phyloP scores from a whole-genome alignment of 768 basidiomycete species.

The Panellus pusillus region DNA sequence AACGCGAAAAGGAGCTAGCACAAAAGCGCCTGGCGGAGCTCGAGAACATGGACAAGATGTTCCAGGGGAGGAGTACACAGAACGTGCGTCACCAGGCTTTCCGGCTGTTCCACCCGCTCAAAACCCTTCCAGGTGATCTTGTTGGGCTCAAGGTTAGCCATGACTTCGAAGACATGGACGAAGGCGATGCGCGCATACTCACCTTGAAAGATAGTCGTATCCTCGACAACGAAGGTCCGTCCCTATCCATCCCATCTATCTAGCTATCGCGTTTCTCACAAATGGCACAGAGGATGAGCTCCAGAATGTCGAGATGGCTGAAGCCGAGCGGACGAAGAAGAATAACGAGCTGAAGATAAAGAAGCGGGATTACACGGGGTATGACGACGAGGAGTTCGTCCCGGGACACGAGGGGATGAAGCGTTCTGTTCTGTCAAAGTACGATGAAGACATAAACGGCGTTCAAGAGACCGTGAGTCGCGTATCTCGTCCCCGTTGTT shows the following conservation, averaged over 20 bases:
- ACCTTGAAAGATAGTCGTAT: conserved; percentile 96
- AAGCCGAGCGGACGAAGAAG: conserved; percentile 78
- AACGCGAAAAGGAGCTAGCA: conserved; percentile 86
- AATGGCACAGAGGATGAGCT: conserved; percentile 85
- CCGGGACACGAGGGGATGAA: conserved; percentile 78
- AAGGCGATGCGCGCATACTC: conserved; percentile 93
- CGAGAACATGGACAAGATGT: conserved; percentile 78
- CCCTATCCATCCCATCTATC: not conserved
- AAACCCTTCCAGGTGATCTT: conserved; percentile 66
- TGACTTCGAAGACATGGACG: conserved; percentile 87
- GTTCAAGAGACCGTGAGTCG: conserved; percentile 61
- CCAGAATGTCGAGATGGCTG: conserved; percentile 93
- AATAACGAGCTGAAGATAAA: conserved; percentile 85
- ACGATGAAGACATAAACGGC: conserved; percentile 88
- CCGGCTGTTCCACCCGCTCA: not conserved
- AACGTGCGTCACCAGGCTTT: conserved; percentile 57
- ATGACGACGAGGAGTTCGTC: conserved; percentile 93
- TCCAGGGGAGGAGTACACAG: conserved; percentile 79
- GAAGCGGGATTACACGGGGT: conserved; percentile 87
- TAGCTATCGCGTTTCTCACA: not conserved
- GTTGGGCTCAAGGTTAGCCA: conserved; percentile 95
- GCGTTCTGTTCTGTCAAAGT: conserved; percentile 83
- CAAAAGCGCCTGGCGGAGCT: conserved; percentile 79
- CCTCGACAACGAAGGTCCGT: conserved; percentile 88
- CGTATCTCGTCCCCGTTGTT: not conserved